Evolutionary conservation across 495 filamentous ascomycete species (phyloP), one percentile per base, ranked within the genome.

Genomic region (Penicillium lagena): DNA sequence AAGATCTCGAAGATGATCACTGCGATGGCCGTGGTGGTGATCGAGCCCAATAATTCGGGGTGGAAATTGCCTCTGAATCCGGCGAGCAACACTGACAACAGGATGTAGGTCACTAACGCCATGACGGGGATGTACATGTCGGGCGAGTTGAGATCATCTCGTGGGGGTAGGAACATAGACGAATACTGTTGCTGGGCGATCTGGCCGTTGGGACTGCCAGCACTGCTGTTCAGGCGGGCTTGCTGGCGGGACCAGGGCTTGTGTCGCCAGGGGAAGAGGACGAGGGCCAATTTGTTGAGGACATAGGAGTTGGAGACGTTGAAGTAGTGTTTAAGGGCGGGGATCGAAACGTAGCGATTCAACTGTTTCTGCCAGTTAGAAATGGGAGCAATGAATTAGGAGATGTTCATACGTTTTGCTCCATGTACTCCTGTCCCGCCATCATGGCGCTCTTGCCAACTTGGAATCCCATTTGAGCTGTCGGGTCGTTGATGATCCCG

Each of bases 241-340:
- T 84, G 80, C 51, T 82, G 73, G 38, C 93, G 82, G 43, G 89
- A 93, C 93, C 93, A 99, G 12, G 90, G 90, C 59, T 90, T 88
- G 67, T 99, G 93, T 45, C 90, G 75, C 90, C 91, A 99, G 22
- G 93, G 93, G 64, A 96, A 96, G 46, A 99, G 82, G 36, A 99
- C 89, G 32, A 99, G 78, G 53, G 80, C 80, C 40, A 93, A 73
- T 62, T 91, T 93, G 64, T 78, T 85, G 59, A 90, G 68, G 56
- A 93, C 86, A 63, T 93, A 93, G 56, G 77, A 83, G 73, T 96
- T 96, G 56, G 89, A 90, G 52, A 98, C 93, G 64, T 88, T 90
- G 72, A 96, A 98, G 70, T 96, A 96, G 64, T 95, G 89, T 66
- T 91, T 96, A n/a, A 96, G 80, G 22, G 83, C 86, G 14, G 87